These are phyloP conservation scores for Urochloa ruziziensis DNA, from an alignment of 176 grass and related monocot genomes.

Conservation along the genomic window DNA sequence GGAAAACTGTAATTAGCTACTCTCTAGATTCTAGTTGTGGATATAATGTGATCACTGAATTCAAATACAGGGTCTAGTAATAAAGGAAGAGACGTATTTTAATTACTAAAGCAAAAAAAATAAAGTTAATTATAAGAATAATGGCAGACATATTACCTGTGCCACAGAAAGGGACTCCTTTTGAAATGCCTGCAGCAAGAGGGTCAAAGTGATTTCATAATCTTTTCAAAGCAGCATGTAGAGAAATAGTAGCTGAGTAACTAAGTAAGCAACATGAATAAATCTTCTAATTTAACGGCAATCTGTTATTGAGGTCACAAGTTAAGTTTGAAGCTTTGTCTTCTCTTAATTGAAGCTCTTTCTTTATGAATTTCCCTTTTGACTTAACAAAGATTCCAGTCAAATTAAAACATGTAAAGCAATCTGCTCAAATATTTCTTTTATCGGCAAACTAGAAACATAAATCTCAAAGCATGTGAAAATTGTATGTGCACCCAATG, in stretches of 20 bases:
- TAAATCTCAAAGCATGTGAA: background rate
- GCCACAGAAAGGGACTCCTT: conserved; percentile 24
- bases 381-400: background rate
- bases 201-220: background rate
- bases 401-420: background rate
- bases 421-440: background rate
- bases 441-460: background rate
- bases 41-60: background rate
- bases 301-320: background rate
- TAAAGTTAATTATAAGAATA: background rate
- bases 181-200: conserved; percentile 40
- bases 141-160: conserved; percentile 22
- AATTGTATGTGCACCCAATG: background rate
- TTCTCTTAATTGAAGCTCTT: background rate
- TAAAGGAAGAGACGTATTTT: background rate
- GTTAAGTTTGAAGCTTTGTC: background rate
- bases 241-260: background rate
- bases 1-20: background rate
- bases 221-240: background rate
- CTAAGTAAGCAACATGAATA: background rate
- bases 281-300: background rate
- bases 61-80: background rate
- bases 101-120: background rate
- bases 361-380: background rate
- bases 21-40: background rate